Evolutionary conservation across 306 rosid species (phyloP).

Genomic region (Astragalus glycyphyllos): DNA sequence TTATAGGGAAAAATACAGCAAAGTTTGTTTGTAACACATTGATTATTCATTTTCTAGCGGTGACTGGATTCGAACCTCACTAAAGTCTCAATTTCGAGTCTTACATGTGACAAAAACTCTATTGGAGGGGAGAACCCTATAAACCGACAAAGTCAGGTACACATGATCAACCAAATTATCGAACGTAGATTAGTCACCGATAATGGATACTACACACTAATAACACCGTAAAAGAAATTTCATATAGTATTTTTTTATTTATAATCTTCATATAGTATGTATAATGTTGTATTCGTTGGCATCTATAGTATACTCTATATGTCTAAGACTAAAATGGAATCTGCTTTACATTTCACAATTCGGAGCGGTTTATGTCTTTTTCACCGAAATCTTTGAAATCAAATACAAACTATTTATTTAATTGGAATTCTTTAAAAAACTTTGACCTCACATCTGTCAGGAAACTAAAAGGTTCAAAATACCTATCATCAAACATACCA

Average conservation of each 20-base stretch:
- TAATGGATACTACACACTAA: too few relatives aligned
- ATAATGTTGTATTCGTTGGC: constrained; percentile 9
- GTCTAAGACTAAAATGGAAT: constrained; percentile 61
- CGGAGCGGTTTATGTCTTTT: constrained; percentile 57
- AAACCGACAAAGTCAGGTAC: too few relatives aligned
- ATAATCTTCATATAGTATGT: neutral
- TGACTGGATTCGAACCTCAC: too few relatives aligned
- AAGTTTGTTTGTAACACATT: constrained; percentile 34
- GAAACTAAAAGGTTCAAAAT: constrained; percentile 59
- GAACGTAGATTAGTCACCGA: too few relatives aligned
- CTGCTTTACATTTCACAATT: constrained; percentile 40
- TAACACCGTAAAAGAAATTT: too few relatives aligned
- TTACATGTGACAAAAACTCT: too few relatives aligned
- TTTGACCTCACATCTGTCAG: constrained; percentile 63
- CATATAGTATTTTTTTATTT: too few relatives aligned
- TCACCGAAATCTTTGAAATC: constrained; percentile 78
- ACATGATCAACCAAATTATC: too few relatives aligned
- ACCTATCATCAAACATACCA: constrained; percentile 59
- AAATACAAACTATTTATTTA: constrained; percentile 46
- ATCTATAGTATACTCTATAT: neutral
- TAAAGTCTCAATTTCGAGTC: too few relatives aligned
- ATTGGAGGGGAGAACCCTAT: too few relatives aligned
- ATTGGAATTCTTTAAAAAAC: constrained; percentile 47
- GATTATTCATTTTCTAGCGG: neutral
- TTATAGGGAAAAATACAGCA: constrained; percentile 55